Evolutionary conservation across 192 early-diverging fungal species (phyloP), one percentile per base, ranked within the genome.

Genomic region (Podila horticola): DNA sequence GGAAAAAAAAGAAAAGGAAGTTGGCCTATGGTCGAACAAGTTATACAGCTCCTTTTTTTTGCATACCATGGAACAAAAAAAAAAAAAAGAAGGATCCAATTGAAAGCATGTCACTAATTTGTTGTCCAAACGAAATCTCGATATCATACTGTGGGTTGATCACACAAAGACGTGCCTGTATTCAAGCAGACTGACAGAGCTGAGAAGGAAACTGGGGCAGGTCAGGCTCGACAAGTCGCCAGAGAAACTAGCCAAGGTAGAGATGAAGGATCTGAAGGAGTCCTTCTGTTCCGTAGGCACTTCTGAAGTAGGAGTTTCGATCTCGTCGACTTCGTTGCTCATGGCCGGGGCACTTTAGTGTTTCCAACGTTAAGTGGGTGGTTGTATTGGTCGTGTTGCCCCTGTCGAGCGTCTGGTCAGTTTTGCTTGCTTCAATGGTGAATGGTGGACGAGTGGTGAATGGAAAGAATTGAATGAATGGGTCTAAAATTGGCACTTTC

Each of bases 201-300:
- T 91, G 61, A 95, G 84, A 12, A 95, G 74, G 69, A 94, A 95
- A 58, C 91, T 90, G 29, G 94, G 94, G 74, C 93, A 93, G 4
- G 94, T 94, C 65, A 95, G 82, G 57, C 89, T 84, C 15, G 92
- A 94, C 11, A 95, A 84, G 64, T 95, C 94, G 41, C 94, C 94
- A 17, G 92, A 92, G 69, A 93, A 93, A 22, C 91, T 89, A 33
- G 92, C 89, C 29, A 95, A 76, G 22, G 90, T 91, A 20, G 77
- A 33, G 71, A 81, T 73, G 41, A 81, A 81, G n/a, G 66, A 68
- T 45, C 67, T 62, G 62, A 81, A 60, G 2, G 77, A 69, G 33
- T 81, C 77, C 71, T 72, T 73, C 1, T 81, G 71, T 2, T 6
- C 33, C 2, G 67, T 30, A 3, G 71, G 65, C 4, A 48, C 71